A percentile compares a stretch with the other conserved stretches of the same genome.
Evolutionary conservation across 306 rosid species (phyloP).

Genomic region (Chamaecrista fasciculata): DNA sequence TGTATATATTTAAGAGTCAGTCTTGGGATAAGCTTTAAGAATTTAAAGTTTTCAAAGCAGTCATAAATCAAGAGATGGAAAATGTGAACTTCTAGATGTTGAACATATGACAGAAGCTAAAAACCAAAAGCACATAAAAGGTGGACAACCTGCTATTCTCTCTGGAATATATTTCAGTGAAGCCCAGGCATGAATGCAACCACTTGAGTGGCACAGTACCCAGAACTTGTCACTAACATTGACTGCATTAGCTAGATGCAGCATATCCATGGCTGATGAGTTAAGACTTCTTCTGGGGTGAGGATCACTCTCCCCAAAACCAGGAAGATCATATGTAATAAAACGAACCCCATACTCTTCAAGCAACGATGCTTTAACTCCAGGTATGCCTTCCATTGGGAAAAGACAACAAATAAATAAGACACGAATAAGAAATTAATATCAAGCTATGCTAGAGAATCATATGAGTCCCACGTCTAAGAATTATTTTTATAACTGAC

Average conservation of each 20-base stretch:
- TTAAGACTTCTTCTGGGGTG: slow-evolving; percentile 75
- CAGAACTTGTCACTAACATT: slow-evolving; percentile 80
- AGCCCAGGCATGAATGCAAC: slow-evolving; percentile 90
- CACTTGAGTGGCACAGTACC: slow-evolving; percentile 83
- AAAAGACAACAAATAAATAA: slow-evolving; percentile 1
- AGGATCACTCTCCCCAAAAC: slow-evolving; percentile 98
- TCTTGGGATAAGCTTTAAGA: not conserved
- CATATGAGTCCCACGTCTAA: slow-evolving; percentile 4
- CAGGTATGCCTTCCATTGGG: slow-evolving; percentile 64
- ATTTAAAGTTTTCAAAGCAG: not conserved
- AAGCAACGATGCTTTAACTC: slow-evolving; percentile 66
- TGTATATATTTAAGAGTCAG: not conserved
- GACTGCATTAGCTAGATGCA: slow-evolving; percentile 62
- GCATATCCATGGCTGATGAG: slow-evolving; percentile 82
- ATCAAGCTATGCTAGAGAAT: not conserved
- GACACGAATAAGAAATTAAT: not conserved
- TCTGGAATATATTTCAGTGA: slow-evolving; percentile 82
- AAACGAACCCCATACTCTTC: slow-evolving; percentile 83
- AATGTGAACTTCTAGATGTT: not conserved
- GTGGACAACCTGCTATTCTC: slow-evolving; percentile 72
- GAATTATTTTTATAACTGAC: slow-evolving; percentile 28
- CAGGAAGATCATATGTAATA: slow-evolving; percentile 93
- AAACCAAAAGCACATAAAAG: not conserved
- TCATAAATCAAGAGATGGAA: not conserved
- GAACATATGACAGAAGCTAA: not conserved